Conservation (phyloP, 2,329 filamentous ascomycete genomes). For the Microdochium trichocladiopsis region DNA sequence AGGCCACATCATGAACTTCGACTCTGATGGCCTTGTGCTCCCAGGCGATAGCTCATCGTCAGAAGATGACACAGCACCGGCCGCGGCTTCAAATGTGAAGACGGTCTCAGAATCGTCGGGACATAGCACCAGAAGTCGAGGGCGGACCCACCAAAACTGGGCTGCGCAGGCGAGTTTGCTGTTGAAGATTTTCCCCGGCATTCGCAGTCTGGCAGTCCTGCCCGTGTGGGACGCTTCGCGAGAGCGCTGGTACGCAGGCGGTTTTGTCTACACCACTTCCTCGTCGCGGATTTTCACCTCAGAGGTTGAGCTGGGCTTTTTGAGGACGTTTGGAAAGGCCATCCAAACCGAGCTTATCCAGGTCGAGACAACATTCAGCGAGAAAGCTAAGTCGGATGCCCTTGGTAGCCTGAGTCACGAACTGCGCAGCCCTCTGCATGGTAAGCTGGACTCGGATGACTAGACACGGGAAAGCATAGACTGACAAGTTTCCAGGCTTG, state of each 20-base stretch:
- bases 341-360: not conserved
- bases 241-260: conserved; percentile 40
- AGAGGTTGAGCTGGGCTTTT: conserved; percentile 41
- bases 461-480: not conserved
- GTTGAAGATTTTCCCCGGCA: conserved; percentile 27
- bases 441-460: conserved; percentile 20
- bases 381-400: conserved; percentile 35
- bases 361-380: conserved; percentile 16
- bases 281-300: conserved; percentile 34
- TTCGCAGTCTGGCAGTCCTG: conserved; percentile 37
- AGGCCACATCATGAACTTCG: not conserved
- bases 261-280: conserved; percentile 39
- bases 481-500: conserved; percentile 24
- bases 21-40: not conserved
- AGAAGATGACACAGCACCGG: not conserved
- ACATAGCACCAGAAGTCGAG: not conserved
- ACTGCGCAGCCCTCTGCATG: conserved; percentile 53
- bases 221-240: conserved; percentile 39
- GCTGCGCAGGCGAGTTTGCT: not conserved
- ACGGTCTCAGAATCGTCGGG: not conserved
- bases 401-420: conserved; percentile 56
- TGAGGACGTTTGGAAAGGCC: conserved; percentile 32
- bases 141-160: not conserved
- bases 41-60: not conserved
- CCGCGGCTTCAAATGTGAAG: not conserved